phyloP scores from a whole-genome alignment of 805 yeast genomes.

The Zygosaccharomyces siamensis region DNA sequence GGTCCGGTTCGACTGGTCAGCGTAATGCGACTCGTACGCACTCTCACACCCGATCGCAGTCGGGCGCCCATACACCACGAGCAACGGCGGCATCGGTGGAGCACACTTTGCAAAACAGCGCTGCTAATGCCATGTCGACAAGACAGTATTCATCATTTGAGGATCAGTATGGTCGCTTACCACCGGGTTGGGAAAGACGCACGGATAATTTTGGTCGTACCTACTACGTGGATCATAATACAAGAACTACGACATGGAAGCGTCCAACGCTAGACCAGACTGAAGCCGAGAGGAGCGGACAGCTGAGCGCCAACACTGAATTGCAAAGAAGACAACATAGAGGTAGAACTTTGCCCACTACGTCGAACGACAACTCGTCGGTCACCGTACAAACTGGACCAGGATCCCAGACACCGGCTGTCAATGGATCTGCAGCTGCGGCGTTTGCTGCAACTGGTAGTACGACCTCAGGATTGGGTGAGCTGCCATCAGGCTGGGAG shows the following conservation, averaged over 20 bases:
- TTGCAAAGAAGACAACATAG: conserved; percentile 88
- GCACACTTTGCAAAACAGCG: conserved; percentile 29
- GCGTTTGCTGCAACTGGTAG: conserved; percentile 69
- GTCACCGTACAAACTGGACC: conserved; percentile 45
- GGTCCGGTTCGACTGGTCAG: conserved; percentile 1
- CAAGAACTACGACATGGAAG: conserved; percentile 98
- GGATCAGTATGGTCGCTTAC: conserved; percentile 93
- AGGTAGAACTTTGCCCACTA: conserved; percentile 81
- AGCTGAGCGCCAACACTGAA: conserved; percentile 66
- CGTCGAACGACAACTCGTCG: conserved; percentile 30
- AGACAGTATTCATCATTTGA: conserved; percentile 90
- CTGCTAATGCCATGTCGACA: conserved; percentile 20
- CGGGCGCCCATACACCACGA: conserved; percentile 18
- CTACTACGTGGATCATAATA: conserved; percentile 95
- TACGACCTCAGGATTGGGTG: conserved; percentile 94
- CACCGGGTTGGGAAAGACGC: conserved; percentile 99
- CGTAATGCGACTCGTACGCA: not conserved
- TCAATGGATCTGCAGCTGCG: conserved; percentile 54
- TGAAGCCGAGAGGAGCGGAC: conserved; percentile 58
- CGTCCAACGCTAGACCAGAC: conserved; percentile 83
- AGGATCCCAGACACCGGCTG: conserved; percentile 42
- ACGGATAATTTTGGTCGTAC: conserved; percentile 97
- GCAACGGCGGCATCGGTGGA: conserved; percentile 31
- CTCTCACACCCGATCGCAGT: conserved; percentile 6
- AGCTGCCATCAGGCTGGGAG: conserved; percentile 98